These are phyloP conservation scores for Chloranthus sessilifolius DNA, from an alignment of 164 flowering plant species.

Conservation along the genomic window DNA sequence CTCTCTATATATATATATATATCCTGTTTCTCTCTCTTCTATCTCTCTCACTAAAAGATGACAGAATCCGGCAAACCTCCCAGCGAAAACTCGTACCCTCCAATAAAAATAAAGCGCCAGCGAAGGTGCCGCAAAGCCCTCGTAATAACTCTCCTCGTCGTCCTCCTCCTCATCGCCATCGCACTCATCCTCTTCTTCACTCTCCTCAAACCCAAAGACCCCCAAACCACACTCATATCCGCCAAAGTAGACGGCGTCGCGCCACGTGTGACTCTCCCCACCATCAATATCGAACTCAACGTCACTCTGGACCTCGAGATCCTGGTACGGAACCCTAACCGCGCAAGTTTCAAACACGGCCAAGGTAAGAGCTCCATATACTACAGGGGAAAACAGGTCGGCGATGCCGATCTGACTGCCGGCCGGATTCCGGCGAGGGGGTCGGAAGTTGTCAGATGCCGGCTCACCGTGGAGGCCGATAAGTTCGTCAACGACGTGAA, in stretches of 20 bases:
- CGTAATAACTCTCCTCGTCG: not conserved
- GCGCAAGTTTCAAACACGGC: slow-evolving; percentile 35
- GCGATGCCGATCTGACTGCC: slow-evolving; percentile 32
- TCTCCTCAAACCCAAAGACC: slow-evolving; percentile 38
- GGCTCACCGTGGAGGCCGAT: slow-evolving; percentile 25
- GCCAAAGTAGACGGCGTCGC: slow-evolving; percentile 32
- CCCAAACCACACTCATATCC: slow-evolving; percentile 26
- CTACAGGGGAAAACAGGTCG: slow-evolving; percentile 32
- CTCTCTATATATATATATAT: too few species aligned
- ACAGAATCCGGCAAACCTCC: not conserved
- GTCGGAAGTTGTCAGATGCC: slow-evolving; percentile 8
- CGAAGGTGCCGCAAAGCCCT: slow-evolving; percentile 12
- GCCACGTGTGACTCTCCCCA: slow-evolving; percentile 36
- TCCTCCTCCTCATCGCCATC: slow-evolving; percentile 19
- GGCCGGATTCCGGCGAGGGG: slow-evolving; percentile 38
- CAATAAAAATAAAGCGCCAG: not conserved
- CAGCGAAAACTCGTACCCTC: too few species aligned
- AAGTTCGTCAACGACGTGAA: slow-evolving; percentile 14
- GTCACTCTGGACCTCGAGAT: slow-evolving; percentile 29
- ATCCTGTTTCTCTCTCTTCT: too few species aligned
- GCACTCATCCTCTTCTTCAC: slow-evolving; percentile 36
- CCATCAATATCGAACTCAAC: slow-evolving; percentile 35
- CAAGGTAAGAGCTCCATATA: slow-evolving; percentile 20
- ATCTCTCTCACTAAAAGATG: not conserved
- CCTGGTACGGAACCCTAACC: slow-evolving; percentile 35